Conservation (phyloP, 768 basidiomycete genomes). For the Tulasnella sp. region DNA sequence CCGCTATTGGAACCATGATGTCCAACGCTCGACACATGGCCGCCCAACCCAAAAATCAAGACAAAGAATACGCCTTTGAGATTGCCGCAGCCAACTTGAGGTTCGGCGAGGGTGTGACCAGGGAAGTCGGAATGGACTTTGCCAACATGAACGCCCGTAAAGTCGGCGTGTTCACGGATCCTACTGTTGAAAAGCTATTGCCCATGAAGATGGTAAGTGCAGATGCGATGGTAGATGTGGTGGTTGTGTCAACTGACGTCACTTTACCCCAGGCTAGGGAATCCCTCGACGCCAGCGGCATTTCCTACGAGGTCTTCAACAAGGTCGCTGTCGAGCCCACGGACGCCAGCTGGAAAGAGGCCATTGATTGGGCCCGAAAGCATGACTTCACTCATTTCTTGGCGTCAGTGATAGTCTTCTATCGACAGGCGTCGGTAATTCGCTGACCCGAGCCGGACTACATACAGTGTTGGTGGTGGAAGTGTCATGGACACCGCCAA, state of each 20-base stretch:
- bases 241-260: conserved; percentile 13
- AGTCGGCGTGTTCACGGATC: conserved; percentile 94
- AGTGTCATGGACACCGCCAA: conserved; percentile 97
- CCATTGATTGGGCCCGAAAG: conserved; percentile 83
- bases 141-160: conserved; percentile 91
- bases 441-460: conserved; percentile 16
- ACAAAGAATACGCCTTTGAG: conserved; percentile 94
- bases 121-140: conserved; percentile 90
- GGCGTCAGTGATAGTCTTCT: conserved; percentile 57
- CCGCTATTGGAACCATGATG: conserved; percentile 69
- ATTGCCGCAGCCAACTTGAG: conserved; percentile 72
- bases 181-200: conserved; percentile 74
- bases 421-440: not conserved
- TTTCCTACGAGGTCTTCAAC: conserved; percentile 82
- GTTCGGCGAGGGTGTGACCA: conserved; percentile 88
- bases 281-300: conserved; percentile 71
- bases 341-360: conserved; percentile 83
- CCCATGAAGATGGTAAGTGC: conserved; percentile 77
- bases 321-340: conserved; percentile 88
- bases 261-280: conserved; percentile 61
- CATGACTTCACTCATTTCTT: conserved; percentile 93
- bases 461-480: conserved; percentile 81
- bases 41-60: conserved; percentile 44
- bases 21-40: conserved; percentile 68
- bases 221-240: not conserved